Evolutionary conservation across 2,329 filamentous ascomycete species (phyloP), one percentile per base, ranked within the genome.

Genomic region (Aspergillus arachidicola): DNA sequence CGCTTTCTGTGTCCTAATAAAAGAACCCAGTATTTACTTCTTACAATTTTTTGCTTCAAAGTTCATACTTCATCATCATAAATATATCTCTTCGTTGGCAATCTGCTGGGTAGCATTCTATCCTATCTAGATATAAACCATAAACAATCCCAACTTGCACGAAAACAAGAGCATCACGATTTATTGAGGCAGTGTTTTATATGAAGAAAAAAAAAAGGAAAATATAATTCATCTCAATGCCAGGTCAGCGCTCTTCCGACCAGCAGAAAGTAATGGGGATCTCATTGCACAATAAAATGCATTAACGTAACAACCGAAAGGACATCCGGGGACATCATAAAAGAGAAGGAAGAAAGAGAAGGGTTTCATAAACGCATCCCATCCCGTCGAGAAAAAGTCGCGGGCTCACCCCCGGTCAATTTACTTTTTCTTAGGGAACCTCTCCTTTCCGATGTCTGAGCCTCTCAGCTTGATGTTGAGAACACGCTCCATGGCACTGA

Each of bases 391-490:
- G 68, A 71, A 71, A 66, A 68, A 66, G 68, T 56, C 65, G 61
- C 62, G 66, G 67, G 67, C 70, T 73, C 69, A 72, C 74, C 66
- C 70, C 68, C 66, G 58, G 51, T 63, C 48, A 58, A 60, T 73
- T 72, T 78, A 81, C 83, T 87, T 88, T 84, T 91, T 92, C 86
- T 91, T 93, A 68, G 88, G 84, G 78, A 95, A 91, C 82, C 90
- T 91, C 72, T 93, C 91, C 78, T 88, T 84, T 66, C 94, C 94
- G 77, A 97, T 95, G 81, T 94, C 92, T 74, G 83, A 84, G 63
- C 95, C 93, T 70, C 94, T 86, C 74, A 97, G 85, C 83, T 96
- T 93, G 74, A 97, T 87, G 74, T 95, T 94, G 77, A 97, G 87
- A 66, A 92, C 88, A 60, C 89, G 86, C 86, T 96, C 93, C 86